Evolutionary conservation across 495 filamentous ascomycete species (phyloP), one percentile per base, ranked within the genome.

Genomic region (Aspergillus leporis): DNA sequence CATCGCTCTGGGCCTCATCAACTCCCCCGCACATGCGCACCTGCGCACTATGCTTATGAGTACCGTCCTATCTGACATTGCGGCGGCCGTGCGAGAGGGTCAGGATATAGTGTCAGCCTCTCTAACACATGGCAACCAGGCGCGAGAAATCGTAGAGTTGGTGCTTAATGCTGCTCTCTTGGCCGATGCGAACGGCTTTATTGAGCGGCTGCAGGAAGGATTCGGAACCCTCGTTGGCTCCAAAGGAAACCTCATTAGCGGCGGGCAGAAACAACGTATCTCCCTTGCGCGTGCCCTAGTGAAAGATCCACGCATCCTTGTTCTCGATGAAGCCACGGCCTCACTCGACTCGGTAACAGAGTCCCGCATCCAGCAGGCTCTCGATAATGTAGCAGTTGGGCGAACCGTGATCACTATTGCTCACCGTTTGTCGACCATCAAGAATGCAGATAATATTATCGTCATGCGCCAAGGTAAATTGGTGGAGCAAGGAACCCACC

Each of bases 311-410:
- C 83, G 84, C 18, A 87, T 96, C 55, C 73, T 96, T 4, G 86
- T 96, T 34, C 74, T 96, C 5, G 91, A 95, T 65, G 91, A 96
- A 70, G 91, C 91, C n/a, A 94, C 90, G 0, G 85, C 69, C 8
- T 77, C 75, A 30, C 43, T 85, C 3, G 83, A 85, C 65, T 83
- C 83, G 4, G 65, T 71, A 43, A 83, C 73, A 46, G 83, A 85
- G 60, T 75, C 70, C 34, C 74, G 75, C 19, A 83, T 85, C 54
- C 82, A 81, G 61, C 60, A 59, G 6, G 79, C 82, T n/a, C 74
- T 85, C 50, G 70, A 75, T 34, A 75, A 74, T 34, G 74, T 80
- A 10, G 66, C 78, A n/a, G 64, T 52, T 8, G 78, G 76, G 1
- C 68, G 81, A 48, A 80, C 77, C 16, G 70, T 78, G 30, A 73